Conservation (phyloP, 73 alveolate species). For the Paramecium tetraurelia region DNA sequence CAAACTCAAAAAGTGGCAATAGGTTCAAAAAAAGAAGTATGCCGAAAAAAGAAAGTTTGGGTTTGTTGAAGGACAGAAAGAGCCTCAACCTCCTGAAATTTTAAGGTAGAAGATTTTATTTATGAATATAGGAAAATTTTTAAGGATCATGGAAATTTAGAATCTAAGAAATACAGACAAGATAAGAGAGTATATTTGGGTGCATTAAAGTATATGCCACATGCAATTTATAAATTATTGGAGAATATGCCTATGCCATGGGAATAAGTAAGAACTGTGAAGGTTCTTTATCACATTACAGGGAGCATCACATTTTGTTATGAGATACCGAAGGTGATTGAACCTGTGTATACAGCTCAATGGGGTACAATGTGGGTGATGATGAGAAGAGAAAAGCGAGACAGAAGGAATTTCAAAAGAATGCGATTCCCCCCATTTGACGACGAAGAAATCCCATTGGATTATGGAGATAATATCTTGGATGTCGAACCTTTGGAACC, state of each 20-base stretch:
- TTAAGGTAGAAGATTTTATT: slow-evolving; percentile 68
- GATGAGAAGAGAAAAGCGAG: slow-evolving; percentile 99
- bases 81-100: slow-evolving; percentile 83
- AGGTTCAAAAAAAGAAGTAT: slow-evolving; percentile 73
- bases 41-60: slow-evolving; percentile 83
- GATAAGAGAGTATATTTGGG: slow-evolving; percentile 97
- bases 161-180: slow-evolving; percentile 96
- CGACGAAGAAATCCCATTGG: slow-evolving; percentile 99
- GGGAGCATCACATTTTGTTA: slow-evolving; percentile 99
- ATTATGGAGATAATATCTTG: slow-evolving; percentile 99
- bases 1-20: slow-evolving; percentile 79
- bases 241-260: slow-evolving; percentile 99
- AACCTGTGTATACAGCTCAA: slow-evolving; percentile 99
- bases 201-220: slow-evolving; percentile 99
- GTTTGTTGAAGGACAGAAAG: slow-evolving; percentile 77
- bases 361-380: slow-evolving; percentile 99
- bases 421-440: slow-evolving; percentile 99
- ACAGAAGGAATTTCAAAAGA: slow-evolving; percentile 99
- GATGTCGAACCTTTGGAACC: slow-evolving; percentile 99
- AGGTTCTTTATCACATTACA: slow-evolving; percentile 97
- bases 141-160: slow-evolving; percentile 99
- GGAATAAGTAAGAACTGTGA: slow-evolving; percentile 96
- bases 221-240: slow-evolving; percentile 98
- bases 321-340: slow-evolving; percentile 99
- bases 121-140: slow-evolving; percentile 76